Conservation (phyloP, 441 rosid genomes). For the Daphne laureola region DNA sequence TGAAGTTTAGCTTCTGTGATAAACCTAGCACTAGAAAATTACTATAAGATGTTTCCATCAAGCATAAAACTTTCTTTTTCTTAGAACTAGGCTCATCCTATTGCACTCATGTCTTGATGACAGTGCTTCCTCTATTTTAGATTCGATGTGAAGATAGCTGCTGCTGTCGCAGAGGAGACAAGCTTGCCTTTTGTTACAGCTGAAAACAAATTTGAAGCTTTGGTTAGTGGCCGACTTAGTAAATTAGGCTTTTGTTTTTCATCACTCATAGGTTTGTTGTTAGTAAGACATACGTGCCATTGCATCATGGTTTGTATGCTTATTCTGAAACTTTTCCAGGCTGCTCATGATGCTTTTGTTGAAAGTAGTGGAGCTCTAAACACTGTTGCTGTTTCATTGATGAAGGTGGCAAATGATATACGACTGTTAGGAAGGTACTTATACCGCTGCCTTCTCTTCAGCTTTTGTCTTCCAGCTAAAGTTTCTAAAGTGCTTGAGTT, state of each 20-base stretch:
- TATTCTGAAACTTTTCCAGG: slow-evolving; percentile 31
- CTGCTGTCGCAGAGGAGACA: slow-evolving; percentile 92
- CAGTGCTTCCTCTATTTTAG: slow-evolving; percentile 28
- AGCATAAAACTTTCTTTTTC: no score
- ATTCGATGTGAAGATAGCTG: slow-evolving; percentile 89
- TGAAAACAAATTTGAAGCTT: slow-evolving; percentile 95
- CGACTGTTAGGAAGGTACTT: slow-evolving; percentile 81
- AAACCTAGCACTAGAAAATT: no score
- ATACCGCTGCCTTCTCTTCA: background rate
- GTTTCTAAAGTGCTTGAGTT: slow-evolving; percentile 2
- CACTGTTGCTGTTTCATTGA: slow-evolving; percentile 69
- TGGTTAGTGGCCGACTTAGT: slow-evolving; percentile 45
- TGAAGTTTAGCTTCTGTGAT: no score
- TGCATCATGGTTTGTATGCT: no score
- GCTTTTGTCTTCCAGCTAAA: slow-evolving; percentile 6
- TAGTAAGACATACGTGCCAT: no score
- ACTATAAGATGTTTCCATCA: no score
- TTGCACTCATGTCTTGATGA: background rate
- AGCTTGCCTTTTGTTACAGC: slow-evolving; percentile 80
- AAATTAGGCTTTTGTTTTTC: slow-evolving; percentile 8
- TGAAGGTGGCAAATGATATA: slow-evolving; percentile 93
- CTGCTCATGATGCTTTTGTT: slow-evolving; percentile 98
- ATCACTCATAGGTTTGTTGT: no score
- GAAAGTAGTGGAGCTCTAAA: slow-evolving; percentile 93
- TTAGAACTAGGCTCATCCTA: no score